Conservation (phyloP, 202 grass and related monocot species). For the Schoenoplectus triqueter region DNA sequence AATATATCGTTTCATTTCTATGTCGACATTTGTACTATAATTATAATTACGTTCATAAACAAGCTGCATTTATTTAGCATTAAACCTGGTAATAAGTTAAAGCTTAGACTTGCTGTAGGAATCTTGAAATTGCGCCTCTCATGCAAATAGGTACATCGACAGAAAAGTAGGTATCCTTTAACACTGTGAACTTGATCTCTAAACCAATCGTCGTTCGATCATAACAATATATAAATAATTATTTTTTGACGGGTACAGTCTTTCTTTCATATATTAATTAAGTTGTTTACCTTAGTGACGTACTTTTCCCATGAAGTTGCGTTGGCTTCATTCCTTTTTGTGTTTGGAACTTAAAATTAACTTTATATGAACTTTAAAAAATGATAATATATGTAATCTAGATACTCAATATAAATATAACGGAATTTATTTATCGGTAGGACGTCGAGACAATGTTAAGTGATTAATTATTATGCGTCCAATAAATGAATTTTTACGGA, state of each 20-base stretch:
- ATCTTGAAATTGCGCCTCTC: slow-evolving; percentile 10
- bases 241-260: not conserved
- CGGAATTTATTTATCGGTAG: too few species aligned
- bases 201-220: slow-evolving; percentile 17
- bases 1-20: not conserved
- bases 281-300: not conserved
- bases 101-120: not conserved
- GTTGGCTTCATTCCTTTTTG: slow-evolving; percentile 3
- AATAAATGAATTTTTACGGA: too few species aligned
- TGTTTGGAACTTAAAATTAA: not conserved
- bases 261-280: not conserved
- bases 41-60: not conserved
- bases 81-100: not conserved
- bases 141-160: not conserved
- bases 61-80: not conserved
- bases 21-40: not conserved
- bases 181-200: not conserved
- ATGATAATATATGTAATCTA: too few species aligned
- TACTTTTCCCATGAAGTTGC: not conserved
- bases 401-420: too few species aligned
- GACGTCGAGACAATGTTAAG: too few species aligned
- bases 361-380: not conserved
- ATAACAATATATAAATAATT: not conserved
- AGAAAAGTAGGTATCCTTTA: not conserved
- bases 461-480: too few species aligned